A percentile compares a stretch with the other conserved stretches of the same genome.
phyloP scores from a whole-genome alignment of 2,329 filamentous ascomycete genomes.

The Claviceps arundinis region DNA sequence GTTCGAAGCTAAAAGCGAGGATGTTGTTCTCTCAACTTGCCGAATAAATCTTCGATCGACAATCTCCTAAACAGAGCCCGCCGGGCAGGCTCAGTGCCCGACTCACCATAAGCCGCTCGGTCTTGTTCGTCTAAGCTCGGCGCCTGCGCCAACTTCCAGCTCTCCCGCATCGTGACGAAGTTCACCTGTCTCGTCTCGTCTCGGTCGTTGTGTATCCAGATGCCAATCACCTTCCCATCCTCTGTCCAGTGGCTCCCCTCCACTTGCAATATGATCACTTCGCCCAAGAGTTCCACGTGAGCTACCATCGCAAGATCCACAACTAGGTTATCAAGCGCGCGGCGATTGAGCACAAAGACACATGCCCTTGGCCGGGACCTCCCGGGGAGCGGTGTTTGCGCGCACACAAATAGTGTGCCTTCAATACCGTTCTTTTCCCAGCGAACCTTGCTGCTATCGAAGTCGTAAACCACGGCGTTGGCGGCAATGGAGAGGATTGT shows the following conservation, averaged over 20 bases:
- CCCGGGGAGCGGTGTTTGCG: conserved; percentile 34
- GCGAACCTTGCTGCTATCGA: conserved; percentile 45
- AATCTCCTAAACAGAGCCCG: conserved; percentile 30
- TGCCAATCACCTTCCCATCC: conserved; percentile 31
- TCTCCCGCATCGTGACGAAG: conserved; percentile 27
- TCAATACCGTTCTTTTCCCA: conserved; percentile 85
- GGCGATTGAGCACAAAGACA: conserved; percentile 62
- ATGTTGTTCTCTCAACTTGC: conserved; percentile 14
- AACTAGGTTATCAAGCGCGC: conserved; percentile 56
- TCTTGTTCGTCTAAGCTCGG: conserved; percentile 14
- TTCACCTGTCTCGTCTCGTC: conserved; percentile 30
- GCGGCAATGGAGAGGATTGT: conserved; percentile 68
- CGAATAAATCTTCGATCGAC: conserved; percentile 33
- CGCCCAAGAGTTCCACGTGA: conserved; percentile 49
- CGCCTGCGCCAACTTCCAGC: conserved; percentile 26
- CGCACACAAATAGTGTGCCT: conserved; percentile 80
- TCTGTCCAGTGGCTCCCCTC: conserved; percentile 19
- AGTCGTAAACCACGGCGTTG: conserved; percentile 77
- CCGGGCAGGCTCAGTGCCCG: conserved; percentile 27
- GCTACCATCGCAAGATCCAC: conserved; percentile 47
- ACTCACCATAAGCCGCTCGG: conserved; percentile 16
- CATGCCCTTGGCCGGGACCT: conserved; percentile 30
- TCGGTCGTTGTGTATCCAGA: conserved; percentile 42
- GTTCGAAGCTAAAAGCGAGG: background rate
- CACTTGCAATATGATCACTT: conserved; percentile 38